Evolutionary conservation across 768 basidiomycete genomes (phyloP), one percentile per base, ranked within the genome.

Genomic region (Hirschioporus abietinus): DNA sequence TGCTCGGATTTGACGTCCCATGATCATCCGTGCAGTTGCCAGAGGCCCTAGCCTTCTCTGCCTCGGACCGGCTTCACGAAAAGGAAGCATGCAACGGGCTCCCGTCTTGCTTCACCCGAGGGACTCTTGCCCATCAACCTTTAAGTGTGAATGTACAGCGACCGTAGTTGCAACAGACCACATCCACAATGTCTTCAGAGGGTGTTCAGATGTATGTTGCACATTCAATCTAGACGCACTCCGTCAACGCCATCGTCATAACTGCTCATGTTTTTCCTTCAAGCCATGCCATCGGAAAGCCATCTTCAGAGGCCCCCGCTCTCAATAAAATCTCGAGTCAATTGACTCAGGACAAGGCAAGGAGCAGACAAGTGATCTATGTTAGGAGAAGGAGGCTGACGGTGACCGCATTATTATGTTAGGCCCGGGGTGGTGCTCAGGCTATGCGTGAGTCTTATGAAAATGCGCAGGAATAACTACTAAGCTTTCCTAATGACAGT

Each of bases 321-420:
- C 79, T 94, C 71, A 94, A 94, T 80, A 93, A 85, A 76, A 82
- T 88, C 69, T 94, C 92, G 61, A 78, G 82, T 67, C 84, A 86
- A 68, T 71, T 94, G 63, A 94, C 92, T 0, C 89, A 93, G 76
- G 82, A 88, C 74, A 93, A 93, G 82, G 91, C 88, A 34, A 64
- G 75, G 17, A n/a, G 24, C 67, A 63, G 17, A 52, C 35, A 18
- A 8, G 4, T 30, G 24, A 18, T 35, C 63, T 20, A 52, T 3
- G 18, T n/a, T n/a, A n/a, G 34, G 23, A 26, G 58, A 18, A 20
- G 66, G 65, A 69, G 15, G 68, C 61, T 64, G 5, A 42, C 25
- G 59, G 24, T 42, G 24, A 30, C n/a, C 24, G n/a, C 1, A 7
- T 26, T 30, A 42, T 17, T 24, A 63, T 62, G 6, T 35, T 66